phyloP scores from a whole-genome alignment of 148 eudicot genomes.

The Amaranthus palmeri region DNA sequence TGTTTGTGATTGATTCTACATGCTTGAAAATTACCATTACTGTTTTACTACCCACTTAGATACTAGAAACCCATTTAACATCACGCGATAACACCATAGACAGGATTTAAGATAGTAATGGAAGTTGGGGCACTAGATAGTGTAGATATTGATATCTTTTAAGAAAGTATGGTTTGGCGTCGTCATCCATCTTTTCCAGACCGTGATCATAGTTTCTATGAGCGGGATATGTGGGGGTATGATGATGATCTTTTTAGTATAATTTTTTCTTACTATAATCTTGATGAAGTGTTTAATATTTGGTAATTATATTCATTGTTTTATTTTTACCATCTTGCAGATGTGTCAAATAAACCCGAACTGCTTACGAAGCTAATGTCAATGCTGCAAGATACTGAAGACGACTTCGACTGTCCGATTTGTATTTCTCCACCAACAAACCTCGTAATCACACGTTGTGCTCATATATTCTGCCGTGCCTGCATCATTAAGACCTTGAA shows the following conservation, averaged over 20 bases:
- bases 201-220: too few species aligned
- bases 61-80: not conserved
- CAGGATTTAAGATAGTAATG: not conserved
- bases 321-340: slow-evolving; percentile 33
- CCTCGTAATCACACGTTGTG: slow-evolving; percentile 69
- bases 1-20: not conserved
- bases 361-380: slow-evolving; percentile 70
- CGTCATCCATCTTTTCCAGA: too few species aligned
- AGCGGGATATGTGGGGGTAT: too few species aligned
- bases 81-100: not conserved
- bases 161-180: not conserved
- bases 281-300: not conserved
- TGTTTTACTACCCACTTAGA: not conserved
- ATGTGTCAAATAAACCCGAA: slow-evolving; percentile 77
- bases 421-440: slow-evolving; percentile 84
- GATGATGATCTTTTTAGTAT: too few species aligned
- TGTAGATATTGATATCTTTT: not conserved
- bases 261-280: not conserved
- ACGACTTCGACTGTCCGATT: slow-evolving; percentile 92
- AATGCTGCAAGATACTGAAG: slow-evolving; percentile 79
- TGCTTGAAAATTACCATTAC: not conserved
- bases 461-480: slow-evolving; percentile 76
- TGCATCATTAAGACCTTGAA: slow-evolving; percentile 80
- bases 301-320: not conserved
- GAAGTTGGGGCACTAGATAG: not conserved